These are phyloP conservation scores for Parascedosporium putredinis DNA, from an alignment of 2,329 filamentous ascomycete species.

Conservation along the genomic window DNA sequence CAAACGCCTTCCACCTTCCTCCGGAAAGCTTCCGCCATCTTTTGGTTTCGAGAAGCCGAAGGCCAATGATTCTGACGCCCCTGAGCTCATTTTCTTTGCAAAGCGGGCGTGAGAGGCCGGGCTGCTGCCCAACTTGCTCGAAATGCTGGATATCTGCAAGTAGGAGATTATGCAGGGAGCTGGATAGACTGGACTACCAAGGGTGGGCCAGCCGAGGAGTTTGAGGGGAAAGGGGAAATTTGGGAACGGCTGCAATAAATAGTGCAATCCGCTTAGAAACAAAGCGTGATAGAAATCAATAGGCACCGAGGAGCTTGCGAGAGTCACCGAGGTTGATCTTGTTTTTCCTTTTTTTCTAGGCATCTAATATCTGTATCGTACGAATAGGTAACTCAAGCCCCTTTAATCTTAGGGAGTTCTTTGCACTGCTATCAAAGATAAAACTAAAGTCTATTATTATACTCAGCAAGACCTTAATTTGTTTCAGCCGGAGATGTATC, in stretches of 20 bases:
- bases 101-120: constrained; percentile 72
- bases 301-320: no score
- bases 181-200: constrained; percentile 75
- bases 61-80: constrained; percentile 24
- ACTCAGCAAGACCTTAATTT: background rate
- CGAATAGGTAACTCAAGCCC: no score
- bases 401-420: no score
- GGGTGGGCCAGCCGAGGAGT: constrained; percentile 39
- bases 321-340: no score
- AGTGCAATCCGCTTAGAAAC: no score
- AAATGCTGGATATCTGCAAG: constrained; percentile 62
- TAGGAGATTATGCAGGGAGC: constrained; percentile 64
- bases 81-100: constrained; percentile 76
- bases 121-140: constrained; percentile 68
- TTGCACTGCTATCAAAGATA: no score
- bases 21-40: constrained; percentile 72
- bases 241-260: background rate
- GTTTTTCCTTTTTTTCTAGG: no score
- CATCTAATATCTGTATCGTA: no score
- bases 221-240: background rate
- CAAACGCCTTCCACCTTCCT: constrained; percentile 69
- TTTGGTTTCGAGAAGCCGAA: constrained; percentile 65
- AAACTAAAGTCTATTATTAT: no score
- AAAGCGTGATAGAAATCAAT: no score
- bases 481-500: constrained; percentile 2